These are phyloP conservation scores for Trifolium dubium DNA, from an alignment of 306 rosid species.

Conservation along the genomic window DNA sequence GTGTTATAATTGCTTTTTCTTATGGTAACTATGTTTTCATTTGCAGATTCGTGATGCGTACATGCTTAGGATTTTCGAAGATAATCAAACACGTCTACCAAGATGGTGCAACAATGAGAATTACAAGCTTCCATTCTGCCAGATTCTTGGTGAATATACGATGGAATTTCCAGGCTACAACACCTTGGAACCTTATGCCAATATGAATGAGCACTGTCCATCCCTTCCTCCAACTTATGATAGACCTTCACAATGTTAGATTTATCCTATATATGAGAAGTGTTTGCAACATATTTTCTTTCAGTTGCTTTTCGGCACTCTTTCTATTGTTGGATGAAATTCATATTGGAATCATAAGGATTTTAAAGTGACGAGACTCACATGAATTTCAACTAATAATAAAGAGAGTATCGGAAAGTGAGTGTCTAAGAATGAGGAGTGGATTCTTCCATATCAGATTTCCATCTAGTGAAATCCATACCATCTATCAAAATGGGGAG, in stretches of 20 bases:
- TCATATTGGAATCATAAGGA: neutral
- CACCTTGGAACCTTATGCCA: conserved; percentile 76
- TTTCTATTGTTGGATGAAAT: neutral
- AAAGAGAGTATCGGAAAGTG: neutral
- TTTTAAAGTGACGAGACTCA: neutral
- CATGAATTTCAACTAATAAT: conserved; percentile 1
- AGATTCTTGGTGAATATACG: conserved; percentile 90
- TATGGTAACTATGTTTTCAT: conserved; percentile 6
- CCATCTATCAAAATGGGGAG: neutral
- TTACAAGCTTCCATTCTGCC: conserved; percentile 81
- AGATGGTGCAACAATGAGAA: conserved; percentile 79
- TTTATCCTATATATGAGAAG: neutral
- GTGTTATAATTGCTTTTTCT: neutral
- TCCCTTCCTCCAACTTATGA: conserved; percentile 80
- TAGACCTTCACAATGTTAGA: conserved; percentile 68
- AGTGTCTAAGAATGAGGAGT: neutral
- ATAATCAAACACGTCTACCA: conserved; percentile 82
- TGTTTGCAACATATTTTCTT: conserved; percentile 9
- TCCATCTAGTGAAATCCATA: conserved; percentile 12
- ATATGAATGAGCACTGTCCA: conserved; percentile 95
- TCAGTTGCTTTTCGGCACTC: neutral
- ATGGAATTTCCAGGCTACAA: conserved; percentile 94
- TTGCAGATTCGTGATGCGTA: conserved; percentile 91
- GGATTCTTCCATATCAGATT: neutral
- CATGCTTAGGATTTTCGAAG: conserved; percentile 81